These are phyloP conservation scores for Tilletia setariae DNA, from an alignment of 1,284 basidiomycete species.

Conservation along the genomic window DNA sequence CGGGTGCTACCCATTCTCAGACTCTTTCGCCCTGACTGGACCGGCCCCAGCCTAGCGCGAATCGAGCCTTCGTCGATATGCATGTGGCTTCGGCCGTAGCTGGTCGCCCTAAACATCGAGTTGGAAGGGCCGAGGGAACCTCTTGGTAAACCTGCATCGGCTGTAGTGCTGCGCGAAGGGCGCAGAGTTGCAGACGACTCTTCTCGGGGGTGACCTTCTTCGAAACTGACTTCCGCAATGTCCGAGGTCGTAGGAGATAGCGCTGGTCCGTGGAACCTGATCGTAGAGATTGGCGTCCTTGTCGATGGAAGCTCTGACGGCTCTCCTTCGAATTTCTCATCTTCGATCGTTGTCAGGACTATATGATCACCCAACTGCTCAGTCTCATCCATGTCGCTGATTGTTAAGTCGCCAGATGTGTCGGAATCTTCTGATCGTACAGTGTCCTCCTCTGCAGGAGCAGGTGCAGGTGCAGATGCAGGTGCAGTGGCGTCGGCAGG, in stretches of 20 bases:
- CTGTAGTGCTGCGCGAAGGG: not conserved
- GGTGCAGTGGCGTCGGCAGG: not conserved
- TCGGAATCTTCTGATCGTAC: not conserved
- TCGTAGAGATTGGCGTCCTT: slow-evolving; percentile 3
- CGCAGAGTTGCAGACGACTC: not conserved
- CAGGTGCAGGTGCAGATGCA: not conserved
- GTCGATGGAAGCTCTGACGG: not conserved
- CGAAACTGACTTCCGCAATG: slow-evolving; percentile 14
- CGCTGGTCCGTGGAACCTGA: not conserved
- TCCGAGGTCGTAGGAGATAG: slow-evolving; percentile 1
- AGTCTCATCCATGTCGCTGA: not conserved
- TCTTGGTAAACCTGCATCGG: not conserved
- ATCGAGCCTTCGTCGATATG: slow-evolving; percentile 11
- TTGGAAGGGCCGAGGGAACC: not conserved
- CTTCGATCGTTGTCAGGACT: not conserved
- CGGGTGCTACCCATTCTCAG: not conserved
- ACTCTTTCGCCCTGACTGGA: slow-evolving; percentile 10
- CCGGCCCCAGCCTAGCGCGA: not conserved
- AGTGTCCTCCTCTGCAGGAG: not conserved
- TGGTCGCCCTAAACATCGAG: not conserved
- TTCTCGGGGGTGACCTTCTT: not conserved
- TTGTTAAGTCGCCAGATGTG: not conserved
- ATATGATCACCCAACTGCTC: not conserved
- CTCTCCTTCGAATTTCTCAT: not conserved
- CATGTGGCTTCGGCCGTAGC: not conserved